phyloP scores from a whole-genome alignment of 192 early-diverging fungal species.

The Coemansia sp. region DNA sequence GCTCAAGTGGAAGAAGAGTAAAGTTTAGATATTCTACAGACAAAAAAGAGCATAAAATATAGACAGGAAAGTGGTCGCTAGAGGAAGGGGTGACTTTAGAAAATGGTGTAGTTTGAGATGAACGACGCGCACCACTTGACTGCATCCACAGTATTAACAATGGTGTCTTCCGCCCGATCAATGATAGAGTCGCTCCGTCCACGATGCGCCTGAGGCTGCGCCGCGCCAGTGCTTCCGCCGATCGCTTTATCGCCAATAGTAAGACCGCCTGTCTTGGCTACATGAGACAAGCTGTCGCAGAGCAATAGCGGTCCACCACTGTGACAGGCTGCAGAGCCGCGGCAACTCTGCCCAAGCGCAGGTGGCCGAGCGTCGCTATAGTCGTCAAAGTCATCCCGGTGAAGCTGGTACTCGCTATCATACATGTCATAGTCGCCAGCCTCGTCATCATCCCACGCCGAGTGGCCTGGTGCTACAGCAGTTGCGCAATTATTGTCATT shows the following conservation, averaged over 20 bases:
- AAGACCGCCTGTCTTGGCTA: not conserved
- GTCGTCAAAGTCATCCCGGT: constrained; percentile 20
- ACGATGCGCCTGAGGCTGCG: constrained; percentile 4
- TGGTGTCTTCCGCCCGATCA: constrained; percentile 51
- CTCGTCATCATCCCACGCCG: constrained; percentile 18
- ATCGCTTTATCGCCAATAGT: not conserved
- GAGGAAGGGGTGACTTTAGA: constrained; percentile 7
- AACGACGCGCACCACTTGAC: constrained; percentile 57
- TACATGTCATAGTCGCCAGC: constrained; percentile 28
- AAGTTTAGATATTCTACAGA: constrained; percentile 1
- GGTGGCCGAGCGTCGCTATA: constrained; percentile 14
- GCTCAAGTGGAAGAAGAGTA: not conserved
- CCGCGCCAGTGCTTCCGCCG: not conserved
- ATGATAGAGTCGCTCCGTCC: constrained; percentile 49
- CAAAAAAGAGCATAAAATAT: constrained; percentile 8
- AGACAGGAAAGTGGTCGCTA: not conserved
- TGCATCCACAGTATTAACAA: constrained; percentile 55
- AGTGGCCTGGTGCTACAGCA: constrained; percentile 2
- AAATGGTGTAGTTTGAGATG: constrained; percentile 55
- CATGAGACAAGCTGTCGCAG: not conserved
- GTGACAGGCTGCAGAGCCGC: constrained; percentile 7
- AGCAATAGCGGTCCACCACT: not conserved
- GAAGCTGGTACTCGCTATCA: constrained; percentile 28
- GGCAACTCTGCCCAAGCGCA: constrained; percentile 13
- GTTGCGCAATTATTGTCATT: constrained; percentile 1